Base-by-base conservation (phyloP, 306 rosid genomes). In the Datisca glomerata region DNA sequence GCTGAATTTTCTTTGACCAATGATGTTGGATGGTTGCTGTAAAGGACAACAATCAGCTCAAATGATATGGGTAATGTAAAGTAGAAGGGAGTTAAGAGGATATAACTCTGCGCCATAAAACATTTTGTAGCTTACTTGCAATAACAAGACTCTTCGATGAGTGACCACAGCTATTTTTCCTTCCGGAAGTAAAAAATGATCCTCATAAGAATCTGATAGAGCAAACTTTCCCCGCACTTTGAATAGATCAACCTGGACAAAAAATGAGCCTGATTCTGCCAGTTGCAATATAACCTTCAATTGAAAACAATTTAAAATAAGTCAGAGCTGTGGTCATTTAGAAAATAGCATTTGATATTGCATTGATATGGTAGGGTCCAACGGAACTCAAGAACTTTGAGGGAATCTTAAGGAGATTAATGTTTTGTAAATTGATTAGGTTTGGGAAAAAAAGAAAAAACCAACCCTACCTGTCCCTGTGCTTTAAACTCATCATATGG, bases 211-310 rank as follows among this genome's bases (percentile, higher is more conserved):
- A 80, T 89, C 98, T 25, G 98, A 70, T 59, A 89, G 62, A 12
- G 98, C 98, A 50, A 89, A 89, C 70, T 89, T 89, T 23, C 98
- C 98, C 8, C 98, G 98, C 37, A 89, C 95, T 72, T 80, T 89
- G 66, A 89, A 89, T 25, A 89, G 80, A 77, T 89, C 93, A 64
- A 89, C 98, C 70, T 89, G 98, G 61, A 80, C 73, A 39, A 89
- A 80, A 78, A 89, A 89, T 31, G 95, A 89, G 45, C 95, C 95
- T 10, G 95, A 89, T 75, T 89, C 98, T 57, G 98, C 95, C 58
- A 89, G 63, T 65, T 89, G 98, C 73, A 89, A 52, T 50, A 89
- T 84, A 57, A 75, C 82, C 95, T 89, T 71, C 69, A 83, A 37
- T 38, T 73, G 60, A 54, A 50, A 64, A 62, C 37, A 59, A 67